Evolutionary conservation across 176 grass and related monocot genomes (phyloP).

Genomic region (Oryza officinalis): DNA sequence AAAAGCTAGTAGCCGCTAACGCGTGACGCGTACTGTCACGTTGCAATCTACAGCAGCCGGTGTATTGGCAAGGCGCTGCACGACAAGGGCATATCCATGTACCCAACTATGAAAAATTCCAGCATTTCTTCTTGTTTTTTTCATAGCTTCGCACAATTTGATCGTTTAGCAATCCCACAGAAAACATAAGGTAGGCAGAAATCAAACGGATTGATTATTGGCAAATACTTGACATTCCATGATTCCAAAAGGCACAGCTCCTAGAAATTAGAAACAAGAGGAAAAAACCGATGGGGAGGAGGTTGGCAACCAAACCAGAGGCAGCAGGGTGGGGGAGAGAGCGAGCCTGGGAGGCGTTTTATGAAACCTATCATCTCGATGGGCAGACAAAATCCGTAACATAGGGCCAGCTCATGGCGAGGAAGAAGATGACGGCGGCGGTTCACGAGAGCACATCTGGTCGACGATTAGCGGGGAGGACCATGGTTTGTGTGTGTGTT

Average conservation of each 20-base stretch:
- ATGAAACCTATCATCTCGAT: constrained; percentile 4
- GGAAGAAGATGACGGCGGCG: neutral
- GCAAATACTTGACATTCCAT: neutral
- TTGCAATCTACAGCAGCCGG: neutral
- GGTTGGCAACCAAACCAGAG: neutral
- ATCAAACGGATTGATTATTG: neutral
- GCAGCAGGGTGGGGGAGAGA: neutral
- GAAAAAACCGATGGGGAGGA: neutral
- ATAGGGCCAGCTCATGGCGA: neutral
- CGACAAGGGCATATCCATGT: neutral
- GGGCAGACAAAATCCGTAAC: constrained; percentile 11
- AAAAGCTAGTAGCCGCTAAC: neutral
- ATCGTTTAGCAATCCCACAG: neutral
- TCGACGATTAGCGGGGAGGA: neutral
- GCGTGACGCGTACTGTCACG: too few species aligned
- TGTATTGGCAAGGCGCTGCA: neutral
- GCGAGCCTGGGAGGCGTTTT: neutral
- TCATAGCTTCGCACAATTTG: neutral
- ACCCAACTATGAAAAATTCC: too few species aligned
- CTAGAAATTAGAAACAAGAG: neutral
- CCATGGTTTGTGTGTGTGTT: neutral
- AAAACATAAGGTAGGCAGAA: neutral
- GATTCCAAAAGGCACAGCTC: neutral
- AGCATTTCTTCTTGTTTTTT: neutral
- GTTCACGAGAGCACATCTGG: neutral